Percentiles rank a stretch among this genome's conserved stretches.
These are phyloP conservation scores for Malassezia vespertilionis DNA, from an alignment of 1,284 basidiomycete species.

Conservation along the genomic window DNA sequence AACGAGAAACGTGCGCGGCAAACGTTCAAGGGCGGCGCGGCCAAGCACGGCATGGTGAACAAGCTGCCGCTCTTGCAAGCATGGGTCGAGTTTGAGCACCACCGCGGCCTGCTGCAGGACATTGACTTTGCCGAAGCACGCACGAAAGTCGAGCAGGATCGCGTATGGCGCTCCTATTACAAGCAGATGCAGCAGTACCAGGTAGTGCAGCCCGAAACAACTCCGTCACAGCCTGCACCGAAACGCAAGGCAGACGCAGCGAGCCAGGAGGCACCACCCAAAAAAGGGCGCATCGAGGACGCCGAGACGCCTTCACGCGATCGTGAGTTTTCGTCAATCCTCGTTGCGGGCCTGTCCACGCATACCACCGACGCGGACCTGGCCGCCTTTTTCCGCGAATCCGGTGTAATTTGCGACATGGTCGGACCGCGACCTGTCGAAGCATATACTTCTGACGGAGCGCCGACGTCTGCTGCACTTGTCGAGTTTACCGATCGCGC, in stretches of 20 bases:
- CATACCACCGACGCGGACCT: conserved; percentile 60
- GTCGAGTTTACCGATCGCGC: conserved; percentile 47
- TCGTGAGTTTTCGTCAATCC: conserved; percentile 85
- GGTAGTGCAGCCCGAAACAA: not conserved
- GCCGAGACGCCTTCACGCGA: conserved; percentile 53
- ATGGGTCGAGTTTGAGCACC: conserved; percentile 73
- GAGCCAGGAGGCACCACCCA: not conserved
- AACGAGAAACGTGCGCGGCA: conserved; percentile 28
- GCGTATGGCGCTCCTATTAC: conserved; percentile 50
- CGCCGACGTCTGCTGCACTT: conserved; percentile 38
- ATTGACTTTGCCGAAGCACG: conserved; percentile 55
- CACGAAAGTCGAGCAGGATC: conserved; percentile 50
- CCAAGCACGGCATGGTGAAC: conserved; percentile 17
- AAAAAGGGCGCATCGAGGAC: conserved; percentile 3
- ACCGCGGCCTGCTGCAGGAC: conserved; percentile 62
- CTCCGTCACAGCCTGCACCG: not conserved
- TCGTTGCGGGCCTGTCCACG: conserved; percentile 63
- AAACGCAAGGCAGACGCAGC: conserved; percentile 31
- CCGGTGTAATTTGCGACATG: conserved; percentile 34
- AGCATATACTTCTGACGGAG: conserved; percentile 13
- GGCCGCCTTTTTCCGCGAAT: conserved; percentile 65
- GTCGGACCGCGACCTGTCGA: conserved; percentile 23
- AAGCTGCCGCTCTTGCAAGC: conserved; percentile 69
- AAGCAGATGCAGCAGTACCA: conserved; percentile 53
- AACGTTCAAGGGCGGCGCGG: conserved; percentile 24